Conservation (phyloP, 192 early-diverging fungal genomes). For the Powellomyces hirtus region DNA sequence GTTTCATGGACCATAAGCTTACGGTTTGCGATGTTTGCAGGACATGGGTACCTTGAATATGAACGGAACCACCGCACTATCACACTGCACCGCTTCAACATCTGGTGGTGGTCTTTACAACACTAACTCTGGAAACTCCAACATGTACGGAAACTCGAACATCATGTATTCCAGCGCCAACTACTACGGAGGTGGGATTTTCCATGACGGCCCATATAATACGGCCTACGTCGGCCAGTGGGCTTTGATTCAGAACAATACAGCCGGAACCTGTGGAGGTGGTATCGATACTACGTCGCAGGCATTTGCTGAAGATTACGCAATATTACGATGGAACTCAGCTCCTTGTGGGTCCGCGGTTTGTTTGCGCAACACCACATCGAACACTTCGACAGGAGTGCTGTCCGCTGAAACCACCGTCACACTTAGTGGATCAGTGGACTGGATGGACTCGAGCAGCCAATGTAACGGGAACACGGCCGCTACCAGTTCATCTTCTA, state of each 20-base stretch:
- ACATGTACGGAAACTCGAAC: background rate
- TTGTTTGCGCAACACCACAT: slow-evolving; percentile 9
- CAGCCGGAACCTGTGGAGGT: slow-evolving; percentile 13
- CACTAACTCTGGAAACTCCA: background rate
- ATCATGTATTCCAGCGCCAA: background rate
- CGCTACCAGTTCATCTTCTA: background rate
- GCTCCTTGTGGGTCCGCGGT: slow-evolving; percentile 10
- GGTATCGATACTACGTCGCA: slow-evolving; percentile 8
- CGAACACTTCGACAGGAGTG: background rate
- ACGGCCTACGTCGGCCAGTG: background rate
- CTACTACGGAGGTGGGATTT: slow-evolving; percentile 3
- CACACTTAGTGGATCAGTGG: background rate
- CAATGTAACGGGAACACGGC: background rate
- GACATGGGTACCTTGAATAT: background rate
- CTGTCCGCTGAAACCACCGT: background rate
- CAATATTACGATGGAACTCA: background rate
- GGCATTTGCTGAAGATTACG: background rate
- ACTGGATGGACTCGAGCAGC: slow-evolving; percentile 1
- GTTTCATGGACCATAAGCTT: too few species aligned
- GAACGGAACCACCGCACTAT: background rate
- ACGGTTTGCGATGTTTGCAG: too few species aligned
- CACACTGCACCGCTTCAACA: background rate
- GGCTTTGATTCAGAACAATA: background rate
- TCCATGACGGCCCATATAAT: background rate
- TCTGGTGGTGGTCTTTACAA: slow-evolving; percentile 14